These are phyloP conservation scores for Backusella australiensis DNA, from an alignment of 192 early-diverging fungal genomes.

Conservation along the genomic window DNA sequence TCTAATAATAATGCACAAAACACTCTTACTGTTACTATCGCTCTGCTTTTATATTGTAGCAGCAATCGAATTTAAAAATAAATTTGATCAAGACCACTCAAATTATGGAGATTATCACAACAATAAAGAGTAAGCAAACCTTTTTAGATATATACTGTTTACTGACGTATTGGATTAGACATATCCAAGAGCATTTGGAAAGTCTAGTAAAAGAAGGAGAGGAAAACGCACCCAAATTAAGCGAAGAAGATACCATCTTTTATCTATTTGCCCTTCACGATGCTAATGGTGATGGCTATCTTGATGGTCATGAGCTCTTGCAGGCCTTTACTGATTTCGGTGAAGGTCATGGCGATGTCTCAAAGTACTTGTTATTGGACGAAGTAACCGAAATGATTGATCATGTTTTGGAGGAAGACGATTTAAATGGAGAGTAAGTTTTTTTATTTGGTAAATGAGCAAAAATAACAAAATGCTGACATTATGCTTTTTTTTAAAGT, in stretches of 20 bases:
- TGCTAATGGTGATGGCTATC: constrained; percentile 62
- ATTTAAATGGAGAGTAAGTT: constrained; percentile 71
- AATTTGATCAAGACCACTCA: constrained; percentile 23
- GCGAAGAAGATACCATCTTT: constrained; percentile 59
- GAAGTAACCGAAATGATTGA: constrained; percentile 69
- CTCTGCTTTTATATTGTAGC: not conserved
- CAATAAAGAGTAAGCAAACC: constrained; percentile 27
- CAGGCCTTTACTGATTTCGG: constrained; percentile 51
- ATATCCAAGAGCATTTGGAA: constrained; percentile 54
- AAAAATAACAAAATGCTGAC: not conserved
- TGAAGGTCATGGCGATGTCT: constrained; percentile 24
- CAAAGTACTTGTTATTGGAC: constrained; percentile 32
- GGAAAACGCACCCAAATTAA: constrained; percentile 34
- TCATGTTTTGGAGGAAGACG: constrained; percentile 72
- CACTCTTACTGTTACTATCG: not conserved
- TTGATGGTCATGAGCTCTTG: constrained; percentile 80
- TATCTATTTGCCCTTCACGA: constrained; percentile 76
- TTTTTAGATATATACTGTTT: not conserved
- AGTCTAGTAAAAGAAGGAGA: constrained; percentile 9
- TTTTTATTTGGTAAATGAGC: not conserved
- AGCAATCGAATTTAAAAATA: constrained; percentile 8
- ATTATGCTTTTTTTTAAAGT: constrained; percentile 23
- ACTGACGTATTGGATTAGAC: constrained; percentile 29
- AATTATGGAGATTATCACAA: constrained; percentile 32
- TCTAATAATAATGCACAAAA: not conserved